Evolutionary conservation across 441 rosid genomes (phyloP).

Genomic region (Pelargonium citronellum): DNA sequence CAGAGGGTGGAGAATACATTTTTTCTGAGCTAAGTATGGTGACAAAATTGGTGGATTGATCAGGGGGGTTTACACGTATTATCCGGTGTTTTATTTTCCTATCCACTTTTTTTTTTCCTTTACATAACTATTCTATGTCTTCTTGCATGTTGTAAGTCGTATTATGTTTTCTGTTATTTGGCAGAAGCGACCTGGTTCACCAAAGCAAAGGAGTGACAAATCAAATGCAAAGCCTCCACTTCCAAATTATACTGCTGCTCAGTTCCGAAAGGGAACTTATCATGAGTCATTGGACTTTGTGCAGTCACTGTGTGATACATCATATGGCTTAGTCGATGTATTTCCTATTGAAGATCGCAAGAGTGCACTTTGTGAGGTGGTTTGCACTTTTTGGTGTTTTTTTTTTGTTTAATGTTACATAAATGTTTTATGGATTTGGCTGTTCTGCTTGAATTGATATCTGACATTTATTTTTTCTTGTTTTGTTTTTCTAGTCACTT

Average conservation of each 20-base stretch:
- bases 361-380: slow-evolving; percentile 85
- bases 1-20: neutral
- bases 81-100: neutral
- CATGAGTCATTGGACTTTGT: slow-evolving; percentile 94
- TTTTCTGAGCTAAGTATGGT: neutral
- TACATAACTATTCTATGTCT: neutral
- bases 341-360: slow-evolving; percentile 98
- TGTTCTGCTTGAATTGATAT: slow-evolving; percentile 6
- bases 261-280: slow-evolving; percentile 85
- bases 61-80: neutral
- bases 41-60: neutral
- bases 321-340: slow-evolving; percentile 91
- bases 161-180: slow-evolving; percentile 1
- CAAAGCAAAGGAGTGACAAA: slow-evolving; percentile 66
- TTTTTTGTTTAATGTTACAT: neutral
- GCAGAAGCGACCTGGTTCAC: slow-evolving; percentile 87
- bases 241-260: slow-evolving; percentile 61
- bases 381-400: slow-evolving; percentile 22
- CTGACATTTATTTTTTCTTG: slow-evolving; percentile 21
- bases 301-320: slow-evolving; percentile 78
- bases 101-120: neutral
- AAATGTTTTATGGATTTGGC: slow-evolving; percentile 14
- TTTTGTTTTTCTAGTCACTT: slow-evolving; percentile 64
- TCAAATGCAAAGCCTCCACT: slow-evolving; percentile 72
- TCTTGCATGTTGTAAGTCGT: neutral